These are phyloP conservation scores for Penicillium dipodomyicola DNA, from an alignment of 495 filamentous ascomycete genomes.

Conservation along the genomic window DNA sequence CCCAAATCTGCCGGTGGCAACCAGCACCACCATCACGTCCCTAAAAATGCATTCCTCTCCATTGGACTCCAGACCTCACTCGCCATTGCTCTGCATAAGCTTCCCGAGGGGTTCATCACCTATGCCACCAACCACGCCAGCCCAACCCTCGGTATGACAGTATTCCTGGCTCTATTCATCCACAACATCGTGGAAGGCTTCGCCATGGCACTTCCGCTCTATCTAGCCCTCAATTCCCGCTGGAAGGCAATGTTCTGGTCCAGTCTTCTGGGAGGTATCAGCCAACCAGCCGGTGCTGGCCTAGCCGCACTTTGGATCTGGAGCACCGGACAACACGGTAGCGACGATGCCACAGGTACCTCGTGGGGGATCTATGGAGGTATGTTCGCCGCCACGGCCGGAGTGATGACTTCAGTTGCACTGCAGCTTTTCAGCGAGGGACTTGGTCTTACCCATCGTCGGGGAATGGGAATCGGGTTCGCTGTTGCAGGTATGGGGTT, in stretches of 20 bases:
- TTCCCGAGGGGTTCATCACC: constrained; percentile 97
- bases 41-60: constrained; percentile 86
- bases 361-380: constrained; percentile 77
- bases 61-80: constrained; percentile 91
- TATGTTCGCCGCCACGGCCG: constrained; percentile 86
- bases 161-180: constrained; percentile 94
- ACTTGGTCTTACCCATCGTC: constrained; percentile 74
- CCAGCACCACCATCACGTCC: constrained; percentile 94
- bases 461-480: constrained; percentile 75
- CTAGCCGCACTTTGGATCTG: constrained; percentile 83
- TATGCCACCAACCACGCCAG: constrained; percentile 97
- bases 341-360: constrained; percentile 47
- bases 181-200: constrained; percentile 99
- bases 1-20: constrained; percentile 31
- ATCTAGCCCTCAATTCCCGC: constrained; percentile 76
- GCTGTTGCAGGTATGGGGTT: constrained; percentile 89
- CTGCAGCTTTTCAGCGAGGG: constrained; percentile 87
- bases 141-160: constrained; percentile 77
- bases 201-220: constrained; percentile 86
- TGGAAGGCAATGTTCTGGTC: constrained; percentile 80
- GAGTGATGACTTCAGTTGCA: constrained; percentile 92
- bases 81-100: constrained; percentile 93
- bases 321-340: constrained; percentile 46
- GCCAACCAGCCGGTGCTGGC: constrained; percentile 81
- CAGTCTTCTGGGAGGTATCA: constrained; percentile 76